Evolutionary conservation across 2,329 filamentous ascomycete genomes (phyloP), one percentile per base, ranked within the genome.

Genomic region (Neoarthrinium moseri): DNA sequence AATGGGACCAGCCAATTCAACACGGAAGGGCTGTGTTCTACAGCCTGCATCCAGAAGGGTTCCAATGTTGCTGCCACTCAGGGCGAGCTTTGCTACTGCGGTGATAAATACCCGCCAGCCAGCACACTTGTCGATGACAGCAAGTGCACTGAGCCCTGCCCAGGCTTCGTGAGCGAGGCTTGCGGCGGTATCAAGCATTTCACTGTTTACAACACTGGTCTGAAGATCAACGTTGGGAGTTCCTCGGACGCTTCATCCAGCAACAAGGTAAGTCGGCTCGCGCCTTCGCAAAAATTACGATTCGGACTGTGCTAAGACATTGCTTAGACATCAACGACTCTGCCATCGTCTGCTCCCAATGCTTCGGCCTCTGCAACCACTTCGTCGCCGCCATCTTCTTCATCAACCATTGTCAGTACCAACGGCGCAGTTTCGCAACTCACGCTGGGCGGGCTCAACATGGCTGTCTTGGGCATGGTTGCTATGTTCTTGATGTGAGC

Each of bases 1-100:
- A 32, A 35, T 13, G n/a, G 24, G 13, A 30, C 37, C 13, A 26
- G 21, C 29, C 29, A 12, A 12, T 38, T 37, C 30, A 42, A 43
- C 29, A 8, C 30, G 20, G 12, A 29, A 20, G 41, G 41, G 30
- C 26, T 26, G 10, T 44, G 41, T 18, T 10, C 30, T 17, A 22
- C 41, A 20, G 5, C 13, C 6, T 44, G 41, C 41, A 7, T 10
- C 5, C 21, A 22, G 7, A 42, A 5, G 5, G 30, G 24, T 13
- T 18, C 27, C 43, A 22, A 21, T 17, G 45, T 48, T 13, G 39
- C 35, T 13, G 48, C 45, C 39, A 35, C 39, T 12, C 36, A 51
- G 11, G 36, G 15, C 13, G 20, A 13, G 18, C 15, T 77, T 50
- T 86, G 83, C 63, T 79, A 69, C 54, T 86, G 83, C 58, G 83